Evolutionary conservation across 2,329 filamentous ascomycete genomes (phyloP), one percentile per base, ranked within the genome.

Genomic region (Clarireedia sp.): DNA sequence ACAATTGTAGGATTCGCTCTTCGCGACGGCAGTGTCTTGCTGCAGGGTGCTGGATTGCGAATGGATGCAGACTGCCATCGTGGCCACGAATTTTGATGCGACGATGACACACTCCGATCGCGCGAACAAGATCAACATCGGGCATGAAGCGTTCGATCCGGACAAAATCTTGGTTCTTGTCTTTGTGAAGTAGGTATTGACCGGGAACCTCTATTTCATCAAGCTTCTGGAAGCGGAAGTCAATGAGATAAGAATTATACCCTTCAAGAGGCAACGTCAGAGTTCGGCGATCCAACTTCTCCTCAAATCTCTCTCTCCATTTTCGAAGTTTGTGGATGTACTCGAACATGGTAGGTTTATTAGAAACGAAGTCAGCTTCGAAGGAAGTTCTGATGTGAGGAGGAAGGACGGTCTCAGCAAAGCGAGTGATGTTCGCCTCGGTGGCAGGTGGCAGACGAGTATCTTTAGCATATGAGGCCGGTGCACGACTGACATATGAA

Each of bases 131-230:
- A 64, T 99, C 92, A 19, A 99, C 90, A 62, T 94, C 89, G 9
- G 95, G 91, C 64, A 99, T 74, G 81, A 99, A 99, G 23, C 92
- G 87, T 70, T 99, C 95, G 62, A 99, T 97, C 46, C 91, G 87
- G 62, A 99, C 86, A 69, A 99, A 99, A 70, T 99, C 94, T 65
- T 95, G 90, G 70, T 99, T 99, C 80, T 97, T 99, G 67, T 99
- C 95, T 71, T 94, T 95, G 74, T 96, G 94, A 68, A 95, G 86
- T 60, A 96, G 75, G 70, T 99, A 99, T 69, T 99, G 94, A 0
- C 94, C 94, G 3, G 95, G 95, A 37, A 99, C 84, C 72, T 99
- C 94, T 12, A 99, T 92, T 66, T 99, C 95, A 67, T 99, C 94
- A 63, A 99, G 96, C 71, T 96, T 97, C 70, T 94, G 86, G 76